Conservation (phyloP, 2,329 filamentous ascomycete genomes). For the Aspergillus ibericus region DNA sequence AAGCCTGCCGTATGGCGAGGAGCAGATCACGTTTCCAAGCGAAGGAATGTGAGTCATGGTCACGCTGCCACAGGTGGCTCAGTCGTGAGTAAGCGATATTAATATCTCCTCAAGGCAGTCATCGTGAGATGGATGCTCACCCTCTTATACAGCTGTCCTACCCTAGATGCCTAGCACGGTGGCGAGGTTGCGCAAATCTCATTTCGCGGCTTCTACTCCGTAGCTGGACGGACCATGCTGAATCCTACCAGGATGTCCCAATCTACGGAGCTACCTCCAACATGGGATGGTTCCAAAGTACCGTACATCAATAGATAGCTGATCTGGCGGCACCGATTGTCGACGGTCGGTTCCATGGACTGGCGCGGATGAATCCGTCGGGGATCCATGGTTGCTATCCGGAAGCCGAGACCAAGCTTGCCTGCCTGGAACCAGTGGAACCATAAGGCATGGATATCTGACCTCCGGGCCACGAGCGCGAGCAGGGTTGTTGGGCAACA, state of each 20-base stretch:
- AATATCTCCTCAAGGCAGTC: not conserved
- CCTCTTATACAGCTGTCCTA: not conserved
- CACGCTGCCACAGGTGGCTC: slow-evolving; percentile 6
- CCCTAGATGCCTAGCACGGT: not conserved
- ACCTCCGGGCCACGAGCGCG: slow-evolving; percentile 1
- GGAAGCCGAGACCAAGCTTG: not conserved
- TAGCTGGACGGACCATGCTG: not conserved
- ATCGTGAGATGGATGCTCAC: not conserved
- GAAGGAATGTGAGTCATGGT: slow-evolving; percentile 2
- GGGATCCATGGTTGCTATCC: not conserved
- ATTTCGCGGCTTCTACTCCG: not conserved
- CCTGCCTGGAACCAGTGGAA: slow-evolving; percentile 12
- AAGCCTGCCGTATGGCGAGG: slow-evolving; percentile 1
- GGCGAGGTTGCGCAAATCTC: not conserved
- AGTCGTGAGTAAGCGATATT: slow-evolving; percentile 3
- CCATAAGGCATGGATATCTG: slow-evolving; percentile 10
- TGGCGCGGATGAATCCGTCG: slow-evolving; percentile 5
- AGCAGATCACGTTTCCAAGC: not conserved
- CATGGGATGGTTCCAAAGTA: not conserved
- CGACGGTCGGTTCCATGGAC: slow-evolving; percentile 5
- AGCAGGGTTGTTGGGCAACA: slow-evolving; percentile 5
- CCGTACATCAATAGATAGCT: not conserved
- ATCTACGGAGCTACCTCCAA: not conserved
- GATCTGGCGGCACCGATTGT: not conserved
- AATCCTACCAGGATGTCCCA: not conserved